Conservation (phyloP, 1,139 yeast genomes). For the Debaryomyces sp. region DNA sequence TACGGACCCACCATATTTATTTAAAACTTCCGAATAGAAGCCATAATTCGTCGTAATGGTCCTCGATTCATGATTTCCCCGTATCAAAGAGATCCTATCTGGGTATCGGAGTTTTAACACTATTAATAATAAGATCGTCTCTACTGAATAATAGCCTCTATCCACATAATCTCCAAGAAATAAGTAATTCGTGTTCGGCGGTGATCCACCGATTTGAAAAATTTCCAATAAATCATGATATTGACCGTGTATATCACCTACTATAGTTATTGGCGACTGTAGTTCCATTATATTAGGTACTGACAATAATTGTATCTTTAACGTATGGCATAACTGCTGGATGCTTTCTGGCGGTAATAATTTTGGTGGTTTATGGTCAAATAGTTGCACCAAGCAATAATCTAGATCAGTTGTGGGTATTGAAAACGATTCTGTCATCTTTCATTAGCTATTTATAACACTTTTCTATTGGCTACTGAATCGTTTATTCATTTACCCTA, state of each 20-base stretch:
- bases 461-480: not conserved
- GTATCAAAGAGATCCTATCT: constrained; percentile 69
- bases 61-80: constrained; percentile 96
- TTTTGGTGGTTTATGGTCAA: constrained; percentile 47
- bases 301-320: constrained; percentile 40
- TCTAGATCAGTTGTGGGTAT: constrained; percentile 45
- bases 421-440: constrained; percentile 38
- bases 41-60: constrained; percentile 97
- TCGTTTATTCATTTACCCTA: not conserved
- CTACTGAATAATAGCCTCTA: constrained; percentile 85
- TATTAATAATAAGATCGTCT: constrained; percentile 84
- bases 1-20: constrained; percentile 78
- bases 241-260: constrained; percentile 98
- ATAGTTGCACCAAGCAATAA: constrained; percentile 47
- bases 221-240: constrained; percentile 91
- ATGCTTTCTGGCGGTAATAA: constrained; percentile 45
- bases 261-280: constrained; percentile 89
- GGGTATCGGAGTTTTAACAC: constrained; percentile 88
- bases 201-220: constrained; percentile 88
- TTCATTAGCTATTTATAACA: not conserved
- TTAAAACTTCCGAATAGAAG: constrained; percentile 89
- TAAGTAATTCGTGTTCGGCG: constrained; percentile 90
- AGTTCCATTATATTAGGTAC: constrained; percentile 78
- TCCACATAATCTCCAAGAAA: constrained; percentile 95
- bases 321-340: constrained; percentile 46